These are phyloP conservation scores for Solanum paucissectum DNA, from an alignment of 257 asterid species.

Conservation along the genomic window DNA sequence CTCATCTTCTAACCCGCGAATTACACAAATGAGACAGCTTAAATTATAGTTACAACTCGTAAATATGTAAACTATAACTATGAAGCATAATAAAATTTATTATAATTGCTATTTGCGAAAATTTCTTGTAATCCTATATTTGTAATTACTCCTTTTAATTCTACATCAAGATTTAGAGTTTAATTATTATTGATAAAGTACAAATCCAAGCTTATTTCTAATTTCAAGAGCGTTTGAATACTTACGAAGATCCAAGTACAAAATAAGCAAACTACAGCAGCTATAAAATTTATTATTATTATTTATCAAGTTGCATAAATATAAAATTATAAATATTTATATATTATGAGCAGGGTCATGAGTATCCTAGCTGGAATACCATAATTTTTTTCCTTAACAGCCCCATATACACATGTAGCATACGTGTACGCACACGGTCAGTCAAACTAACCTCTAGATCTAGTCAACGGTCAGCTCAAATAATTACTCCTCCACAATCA, in stretches of 20 bases:
- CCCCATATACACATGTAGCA: not conserved
- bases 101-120: too few species aligned
- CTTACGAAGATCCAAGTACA: not conserved
- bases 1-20: too few species aligned
- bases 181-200: too few species aligned
- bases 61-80: too few species aligned
- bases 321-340: not conserved
- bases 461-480: conserved; percentile 5
- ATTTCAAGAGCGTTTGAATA: not conserved
- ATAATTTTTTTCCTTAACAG: not conserved
- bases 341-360: not conserved
- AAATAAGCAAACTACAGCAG: not conserved
- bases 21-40: too few species aligned
- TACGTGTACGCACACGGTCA: conserved; percentile 19
- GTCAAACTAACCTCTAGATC: conserved; percentile 26
- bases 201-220: not conserved
- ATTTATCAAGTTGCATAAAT: not conserved
- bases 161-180: not conserved
- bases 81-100: too few species aligned
- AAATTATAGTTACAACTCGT: too few species aligned
- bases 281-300: too few species aligned
- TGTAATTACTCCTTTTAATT: too few species aligned
- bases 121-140: too few species aligned
- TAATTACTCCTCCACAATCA: not conserved
- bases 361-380: not conserved